A percentile compares a stretch with the other conserved stretches of the same genome.
Evolutionary conservation across 768 basidiomycete genomes (phyloP).

Genomic region (Mycena leptocephala): DNA sequence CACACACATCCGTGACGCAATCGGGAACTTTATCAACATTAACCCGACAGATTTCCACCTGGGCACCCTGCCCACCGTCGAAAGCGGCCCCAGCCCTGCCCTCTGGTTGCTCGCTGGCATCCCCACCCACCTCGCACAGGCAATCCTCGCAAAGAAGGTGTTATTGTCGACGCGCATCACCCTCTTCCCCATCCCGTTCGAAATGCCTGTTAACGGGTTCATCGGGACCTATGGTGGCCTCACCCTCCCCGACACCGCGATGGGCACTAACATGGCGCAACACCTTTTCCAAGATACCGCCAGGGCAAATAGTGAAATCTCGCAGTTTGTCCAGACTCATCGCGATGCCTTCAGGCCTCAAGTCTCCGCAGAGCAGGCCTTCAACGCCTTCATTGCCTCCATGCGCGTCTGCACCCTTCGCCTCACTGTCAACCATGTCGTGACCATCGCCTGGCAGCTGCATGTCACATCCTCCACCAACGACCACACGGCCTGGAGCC

Average conservation of each 20-base stretch:
- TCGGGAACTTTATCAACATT: neutral
- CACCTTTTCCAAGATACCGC: neutral
- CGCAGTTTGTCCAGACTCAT: neutral
- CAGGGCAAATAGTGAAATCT: neutral
- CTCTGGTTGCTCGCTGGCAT: neutral
- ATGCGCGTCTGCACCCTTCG: neutral
- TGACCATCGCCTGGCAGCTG: neutral
- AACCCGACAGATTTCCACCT: neutral
- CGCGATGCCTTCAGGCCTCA: neutral
- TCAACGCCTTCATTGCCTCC: neutral
- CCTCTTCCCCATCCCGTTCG: neutral
- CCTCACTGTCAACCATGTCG: neutral
- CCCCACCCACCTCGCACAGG: neutral
- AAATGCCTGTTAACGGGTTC: neutral
- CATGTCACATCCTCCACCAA: neutral
- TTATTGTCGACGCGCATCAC: neutral
- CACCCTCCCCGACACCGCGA: neutral
- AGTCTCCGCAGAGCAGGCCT: neutral
- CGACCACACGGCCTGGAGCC: neutral
- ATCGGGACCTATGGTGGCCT: neutral
- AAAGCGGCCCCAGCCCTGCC: neutral
- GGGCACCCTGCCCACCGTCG: neutral
- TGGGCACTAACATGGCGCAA: neutral
- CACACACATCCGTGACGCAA: neutral
- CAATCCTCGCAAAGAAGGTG: neutral